Evolutionary conservation across 768 basidiomycete genomes (phyloP).

Genomic region (Mycena metata): DNA sequence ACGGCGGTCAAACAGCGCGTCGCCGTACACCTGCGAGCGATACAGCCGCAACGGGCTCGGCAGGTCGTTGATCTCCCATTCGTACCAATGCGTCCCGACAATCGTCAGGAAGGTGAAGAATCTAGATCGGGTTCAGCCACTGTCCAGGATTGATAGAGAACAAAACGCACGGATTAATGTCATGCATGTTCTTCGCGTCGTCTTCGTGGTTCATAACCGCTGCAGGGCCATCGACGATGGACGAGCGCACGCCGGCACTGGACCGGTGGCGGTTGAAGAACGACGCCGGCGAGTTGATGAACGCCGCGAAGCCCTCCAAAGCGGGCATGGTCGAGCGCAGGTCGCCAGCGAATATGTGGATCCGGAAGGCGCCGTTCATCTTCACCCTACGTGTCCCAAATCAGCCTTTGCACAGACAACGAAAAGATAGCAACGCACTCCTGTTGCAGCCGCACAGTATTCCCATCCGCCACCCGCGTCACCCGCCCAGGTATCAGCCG

Average conservation of each 20-base stretch:
- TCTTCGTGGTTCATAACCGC: constrained; percentile 25
- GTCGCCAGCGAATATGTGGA: constrained; percentile 37
- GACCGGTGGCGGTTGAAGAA: constrained; percentile 36
- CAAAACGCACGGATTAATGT: constrained; percentile 33
- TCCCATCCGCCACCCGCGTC: constrained; percentile 34
- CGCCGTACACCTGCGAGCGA: constrained; percentile 37
- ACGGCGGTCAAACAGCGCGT: constrained; percentile 34
- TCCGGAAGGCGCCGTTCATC: constrained; percentile 41
- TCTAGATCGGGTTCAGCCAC: not conserved
- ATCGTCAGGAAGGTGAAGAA: constrained; percentile 40
- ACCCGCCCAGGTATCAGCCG: constrained; percentile 32
- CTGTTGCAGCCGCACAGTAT: constrained; percentile 35
- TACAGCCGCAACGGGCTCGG: constrained; percentile 39
- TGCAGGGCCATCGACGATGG: constrained; percentile 35
- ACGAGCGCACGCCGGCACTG: constrained; percentile 15
- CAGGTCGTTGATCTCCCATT: constrained; percentile 37
- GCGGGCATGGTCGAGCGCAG: constrained; percentile 24
- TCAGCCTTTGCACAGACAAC: not conserved
- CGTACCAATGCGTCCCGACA: constrained; percentile 39
- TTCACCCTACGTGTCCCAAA: constrained; percentile 26
- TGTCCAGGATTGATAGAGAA: not conserved
- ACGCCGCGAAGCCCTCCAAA: constrained; percentile 35
- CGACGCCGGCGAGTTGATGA: constrained; percentile 34
- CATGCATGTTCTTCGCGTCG: constrained; percentile 4
- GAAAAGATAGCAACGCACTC: constrained; percentile 24